These are phyloP conservation scores for Amanita subjunquillea DNA, from an alignment of 768 basidiomycete species.

Conservation along the genomic window DNA sequence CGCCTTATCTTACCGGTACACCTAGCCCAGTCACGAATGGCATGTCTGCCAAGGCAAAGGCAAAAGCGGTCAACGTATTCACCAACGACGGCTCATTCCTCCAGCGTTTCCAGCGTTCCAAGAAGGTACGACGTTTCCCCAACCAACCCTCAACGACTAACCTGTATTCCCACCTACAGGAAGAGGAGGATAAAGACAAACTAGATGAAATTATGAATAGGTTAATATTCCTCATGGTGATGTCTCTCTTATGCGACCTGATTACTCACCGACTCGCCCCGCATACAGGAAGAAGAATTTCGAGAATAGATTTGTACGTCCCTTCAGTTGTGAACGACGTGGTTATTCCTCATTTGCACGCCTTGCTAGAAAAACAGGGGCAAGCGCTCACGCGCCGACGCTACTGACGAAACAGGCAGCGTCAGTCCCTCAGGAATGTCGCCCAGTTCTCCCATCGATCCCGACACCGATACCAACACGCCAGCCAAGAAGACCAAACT, in stretches of 20 bases:
- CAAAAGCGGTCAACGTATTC: constrained; percentile 43
- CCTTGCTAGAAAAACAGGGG: constrained; percentile 41
- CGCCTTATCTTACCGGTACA: not conserved
- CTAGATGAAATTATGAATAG: constrained; percentile 38
- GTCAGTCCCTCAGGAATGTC: not conserved
- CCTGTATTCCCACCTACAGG: constrained; percentile 21
- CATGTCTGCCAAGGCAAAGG: constrained; percentile 25
- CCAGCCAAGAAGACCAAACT: not conserved
- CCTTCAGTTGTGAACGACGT: not conserved
- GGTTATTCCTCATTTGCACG: not conserved
- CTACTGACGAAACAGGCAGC: constrained; percentile 17
- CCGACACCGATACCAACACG: not conserved
- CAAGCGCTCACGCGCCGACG: constrained; percentile 40
- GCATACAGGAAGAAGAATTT: constrained; percentile 46
- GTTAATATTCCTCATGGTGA: constrained; percentile 20
- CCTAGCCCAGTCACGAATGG: not conserved
- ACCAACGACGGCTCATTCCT: constrained; percentile 63
- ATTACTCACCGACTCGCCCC: constrained; percentile 1
- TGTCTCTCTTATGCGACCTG: not conserved
- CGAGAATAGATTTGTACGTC: constrained; percentile 50
- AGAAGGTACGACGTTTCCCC: constrained; percentile 29
- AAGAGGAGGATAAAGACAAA: constrained; percentile 49
- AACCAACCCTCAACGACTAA: not conserved
- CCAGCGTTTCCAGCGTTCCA: constrained; percentile 48
- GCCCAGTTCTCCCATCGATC: not conserved